phyloP scores from a whole-genome alignment of 257 asterid species.

The Echites panduratus region DNA sequence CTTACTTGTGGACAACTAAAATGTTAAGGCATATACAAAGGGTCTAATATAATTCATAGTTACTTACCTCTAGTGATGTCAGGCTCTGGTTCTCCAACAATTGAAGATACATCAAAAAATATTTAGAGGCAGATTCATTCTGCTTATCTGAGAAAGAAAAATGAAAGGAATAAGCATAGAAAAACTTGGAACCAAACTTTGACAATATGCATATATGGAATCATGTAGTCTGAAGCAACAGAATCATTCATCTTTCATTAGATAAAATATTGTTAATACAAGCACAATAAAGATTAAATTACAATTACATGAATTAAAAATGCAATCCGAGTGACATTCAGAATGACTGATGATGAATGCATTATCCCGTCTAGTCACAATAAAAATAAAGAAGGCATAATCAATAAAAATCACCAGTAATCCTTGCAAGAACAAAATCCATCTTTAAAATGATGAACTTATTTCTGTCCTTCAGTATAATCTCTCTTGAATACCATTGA shows the following conservation, averaged over 20 bases:
- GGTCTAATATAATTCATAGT: not conserved
- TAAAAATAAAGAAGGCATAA: not conserved
- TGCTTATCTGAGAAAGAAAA: not conserved
- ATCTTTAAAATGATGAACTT: slow-evolving; percentile 52
- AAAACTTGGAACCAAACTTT: not conserved
- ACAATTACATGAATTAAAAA: not conserved
- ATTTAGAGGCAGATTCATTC: not conserved
- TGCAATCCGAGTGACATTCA: not conserved
- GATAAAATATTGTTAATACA: not conserved
- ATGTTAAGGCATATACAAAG: too few relatives aligned
- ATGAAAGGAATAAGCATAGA: not conserved
- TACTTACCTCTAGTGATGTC: not conserved
- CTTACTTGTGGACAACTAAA: too few relatives aligned
- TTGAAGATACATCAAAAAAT: not conserved
- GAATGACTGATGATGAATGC: not conserved
- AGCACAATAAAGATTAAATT: not conserved
- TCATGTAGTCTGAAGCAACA: not conserved
- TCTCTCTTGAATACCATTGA: slow-evolving; percentile 47
- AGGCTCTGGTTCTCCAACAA: not conserved
- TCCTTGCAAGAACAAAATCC: slow-evolving; percentile 73
- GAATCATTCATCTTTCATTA: not conserved
- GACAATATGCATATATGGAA: not conserved
- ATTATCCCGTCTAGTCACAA: not conserved
- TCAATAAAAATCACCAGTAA: slow-evolving; percentile 39
- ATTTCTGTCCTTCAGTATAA: slow-evolving; percentile 54